Base-by-base conservation (phyloP, 495 filamentous ascomycete species). In the Penicillium pancosmium region DNA sequence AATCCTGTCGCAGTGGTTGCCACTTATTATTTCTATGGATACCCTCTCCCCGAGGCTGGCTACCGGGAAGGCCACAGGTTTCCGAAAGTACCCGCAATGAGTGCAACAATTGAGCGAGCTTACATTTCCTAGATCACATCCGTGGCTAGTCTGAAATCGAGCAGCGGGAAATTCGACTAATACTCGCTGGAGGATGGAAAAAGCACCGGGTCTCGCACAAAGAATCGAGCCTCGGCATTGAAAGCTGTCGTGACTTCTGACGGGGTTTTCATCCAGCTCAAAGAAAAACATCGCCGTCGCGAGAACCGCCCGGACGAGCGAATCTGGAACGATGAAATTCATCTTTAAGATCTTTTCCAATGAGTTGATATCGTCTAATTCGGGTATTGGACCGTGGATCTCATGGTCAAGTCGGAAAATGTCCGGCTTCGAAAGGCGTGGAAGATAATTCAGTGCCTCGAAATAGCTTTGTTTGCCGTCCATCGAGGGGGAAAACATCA, bases 401-500 rank as follows among this genome's bases (percentile, higher is more conserved):
- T 11, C 33, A 12, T 54, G 56, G 44, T 70, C 48, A 5, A 68
- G 60, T 15, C 65, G 60, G 38, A 54, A 51, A 50, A 64, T 57
- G 43, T 61, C 54, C 11, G 57, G 23, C 46, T 55, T 52, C 33
- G 63, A 47, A 34, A 33, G 44, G 35, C 53, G 40, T 10, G 59
- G 57, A 23, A 63, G 50, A 59, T 58, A 64, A 51, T 70, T 61
- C 4, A 61, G 60, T 12, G 60, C 65, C 23, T 70, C 68, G 48
- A 55, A 41, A 40, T 54, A 68, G 12, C 55, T 62, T 46, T 60
- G 55, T 44, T 57, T 54, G 7, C 62, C 60, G 58, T 68, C 65
- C 60, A 70, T 61, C 25, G 55, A 61, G 9, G 65, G 64, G 12
- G 62, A 70, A 13, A 48, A 50, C 50, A 64, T 52, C 16, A 49